Evolutionary conservation across 2,329 filamentous ascomycete genomes (phyloP), one percentile per base, ranked within the genome.

Genomic region (Diaporthe vexans): DNA sequence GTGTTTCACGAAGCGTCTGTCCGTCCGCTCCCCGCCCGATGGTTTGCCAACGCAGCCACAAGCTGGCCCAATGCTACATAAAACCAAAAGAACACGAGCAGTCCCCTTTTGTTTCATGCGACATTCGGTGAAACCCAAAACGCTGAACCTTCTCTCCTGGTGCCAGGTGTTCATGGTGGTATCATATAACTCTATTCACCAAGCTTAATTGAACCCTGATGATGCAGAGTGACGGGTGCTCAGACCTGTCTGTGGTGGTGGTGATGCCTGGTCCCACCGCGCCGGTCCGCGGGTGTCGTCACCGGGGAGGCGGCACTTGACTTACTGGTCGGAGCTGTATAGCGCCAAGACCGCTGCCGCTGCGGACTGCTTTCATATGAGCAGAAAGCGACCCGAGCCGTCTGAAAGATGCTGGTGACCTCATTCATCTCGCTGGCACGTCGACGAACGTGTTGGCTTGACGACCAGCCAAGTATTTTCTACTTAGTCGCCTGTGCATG

Each of bases 101-200:
- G 63, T 24, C 17, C 21, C 29, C 29, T 40, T 72, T 63, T 63
- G 70, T 72, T 72, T 72, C 57, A 63, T 33, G 26, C 57, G 48
- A 33, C 24, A 46, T 54, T 19, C 33, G 11, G 26, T 72, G 57
- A 72, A 63, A 63, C 57, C 19, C 48, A 40, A 63, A 63, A 72
- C 11, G 43, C 9, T 24, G n/a, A 52, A 33, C 54, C 40, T 37
- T 59, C 40, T 6, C 4, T 24, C 46, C 37, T 43, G 15, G 40
- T 4, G 10, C 21, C 13, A 1, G 24, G 24, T 19, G 43, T 43
- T 52, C 26, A 4, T 63, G 26, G 40, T 29, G 70, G 35, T 33
- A 68, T 9, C 33, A 4, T 40, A 48, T 26, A 71, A 63, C 57
- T 71, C 69, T 71, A 40, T 21, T 51, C 43, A 72, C 33, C 57